Percentiles rank a stretch among this genome's conserved stretches.
Evolutionary conservation across 345 rosid species (phyloP).

Genomic region (Theobroma cacao): DNA sequence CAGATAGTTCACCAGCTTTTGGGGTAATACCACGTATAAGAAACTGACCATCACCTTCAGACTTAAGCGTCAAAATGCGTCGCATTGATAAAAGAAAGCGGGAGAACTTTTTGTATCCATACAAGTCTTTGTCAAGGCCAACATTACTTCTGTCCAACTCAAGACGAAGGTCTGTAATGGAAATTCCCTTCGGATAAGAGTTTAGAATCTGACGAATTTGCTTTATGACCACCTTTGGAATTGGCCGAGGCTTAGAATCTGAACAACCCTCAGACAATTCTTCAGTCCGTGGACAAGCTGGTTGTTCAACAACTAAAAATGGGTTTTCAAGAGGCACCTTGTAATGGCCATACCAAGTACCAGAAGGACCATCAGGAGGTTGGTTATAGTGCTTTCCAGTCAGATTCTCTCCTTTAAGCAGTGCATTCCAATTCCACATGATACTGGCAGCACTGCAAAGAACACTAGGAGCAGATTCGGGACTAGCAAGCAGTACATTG

Average conservation of each 20-base stretch:
- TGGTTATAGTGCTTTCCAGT: slow-evolving; percentile 67
- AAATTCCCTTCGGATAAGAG: slow-evolving; percentile 50
- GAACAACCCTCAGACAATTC: slow-evolving; percentile 31
- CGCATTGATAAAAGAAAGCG: slow-evolving; percentile 70
- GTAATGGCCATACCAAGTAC: slow-evolving; percentile 92
- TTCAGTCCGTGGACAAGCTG: slow-evolving; percentile 23
- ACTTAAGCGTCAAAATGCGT: slow-evolving; percentile 45
- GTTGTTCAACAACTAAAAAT: slow-evolving; percentile 37
- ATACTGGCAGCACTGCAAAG: slow-evolving; percentile 90
- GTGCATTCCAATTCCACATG: slow-evolving; percentile 79
- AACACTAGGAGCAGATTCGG: slow-evolving; percentile 41
- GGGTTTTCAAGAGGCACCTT: slow-evolving; percentile 68
- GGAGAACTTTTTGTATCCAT: slow-evolving; percentile 58
- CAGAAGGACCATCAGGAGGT: slow-evolving; percentile 91
- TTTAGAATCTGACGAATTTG: slow-evolving; percentile 48
- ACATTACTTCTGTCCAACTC: slow-evolving; percentile 47
- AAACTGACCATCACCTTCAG: slow-evolving; percentile 38
- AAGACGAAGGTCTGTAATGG: slow-evolving; percentile 45
- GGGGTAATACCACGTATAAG: slow-evolving; percentile 23
- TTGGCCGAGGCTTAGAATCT: slow-evolving; percentile 31
- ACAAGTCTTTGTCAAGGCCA: slow-evolving; percentile 48
- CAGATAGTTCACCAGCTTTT: slow-evolving; percentile 33
- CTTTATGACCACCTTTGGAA: slow-evolving; percentile 48
- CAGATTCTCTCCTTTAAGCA: slow-evolving; percentile 48
- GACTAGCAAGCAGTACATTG: slow-evolving; percentile 77